Conservation (phyloP, 2,329 filamentous ascomycete species). For the Monosporascus sp. region DNA sequence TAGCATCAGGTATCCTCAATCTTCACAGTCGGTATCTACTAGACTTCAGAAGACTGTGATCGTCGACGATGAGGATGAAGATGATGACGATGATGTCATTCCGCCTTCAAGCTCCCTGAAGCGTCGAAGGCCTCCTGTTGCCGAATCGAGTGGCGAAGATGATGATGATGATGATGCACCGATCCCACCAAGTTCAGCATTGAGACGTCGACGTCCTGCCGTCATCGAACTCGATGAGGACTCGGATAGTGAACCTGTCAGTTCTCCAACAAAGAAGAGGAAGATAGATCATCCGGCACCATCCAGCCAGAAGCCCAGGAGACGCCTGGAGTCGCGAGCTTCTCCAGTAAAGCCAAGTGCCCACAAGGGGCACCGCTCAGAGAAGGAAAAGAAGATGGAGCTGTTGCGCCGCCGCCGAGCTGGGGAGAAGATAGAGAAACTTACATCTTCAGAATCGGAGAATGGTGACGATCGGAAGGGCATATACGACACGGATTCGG, state of each 20-base stretch:
- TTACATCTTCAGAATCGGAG: constrained; percentile 34
- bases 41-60: constrained; percentile 20
- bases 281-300: constrained; percentile 11
- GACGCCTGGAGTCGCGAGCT: constrained; percentile 6
- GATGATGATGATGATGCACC: constrained; percentile 12
- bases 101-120: constrained; percentile 2
- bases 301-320: constrained; percentile 1
- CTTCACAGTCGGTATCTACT: constrained; percentile 26
- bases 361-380: constrained; percentile 27
- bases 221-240: constrained; percentile 17
- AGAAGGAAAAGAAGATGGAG: constrained; percentile 36
- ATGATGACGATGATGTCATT: constrained; percentile 6
- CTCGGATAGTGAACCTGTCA: constrained; percentile 14
- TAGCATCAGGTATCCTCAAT: constrained; percentile 10
- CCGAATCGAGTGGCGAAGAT: constrained; percentile 1
- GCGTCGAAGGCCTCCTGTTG: not conserved
- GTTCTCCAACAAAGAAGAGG: constrained; percentile 26
- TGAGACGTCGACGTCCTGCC: constrained; percentile 8
- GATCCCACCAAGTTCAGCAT: constrained; percentile 4
- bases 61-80: constrained; percentile 13
- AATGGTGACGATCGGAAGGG: constrained; percentile 45
- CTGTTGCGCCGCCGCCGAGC: constrained; percentile 32
- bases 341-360: constrained; percentile 13
- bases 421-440: constrained; percentile 32
- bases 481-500: constrained; percentile 29